Base-by-base conservation (phyloP, 805 yeast genomes). In the Kockiozyma suomiensis region DNA sequence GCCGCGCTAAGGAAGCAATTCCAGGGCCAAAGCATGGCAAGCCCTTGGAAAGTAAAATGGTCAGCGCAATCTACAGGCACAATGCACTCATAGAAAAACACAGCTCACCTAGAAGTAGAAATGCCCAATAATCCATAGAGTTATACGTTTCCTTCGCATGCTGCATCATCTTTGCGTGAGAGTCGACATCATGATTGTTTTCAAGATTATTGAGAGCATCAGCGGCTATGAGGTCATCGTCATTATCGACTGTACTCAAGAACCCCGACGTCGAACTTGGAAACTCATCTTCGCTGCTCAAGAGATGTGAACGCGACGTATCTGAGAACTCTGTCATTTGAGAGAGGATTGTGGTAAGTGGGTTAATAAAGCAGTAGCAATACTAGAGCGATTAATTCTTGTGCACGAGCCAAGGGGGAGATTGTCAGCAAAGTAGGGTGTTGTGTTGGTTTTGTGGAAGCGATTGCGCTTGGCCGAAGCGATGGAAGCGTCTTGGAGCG, bases 1-100 rank as follows among this genome's bases (percentile, higher is more conserved):
- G 96, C 82, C 0, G 97, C 97, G 0, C 96, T 84, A 8, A 94
- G 74, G 64, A 92, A 86, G 67, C 94, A 85, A 77, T 93, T 94
- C 97, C 98, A 93, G 0, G 98, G 98, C 97, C 98, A 93, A 21
- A 93, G 78, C 69, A 67, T 67, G 15, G 68, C 67, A 17, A 66
- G 42, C 26, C 54, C 26, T 13, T 4, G n/a, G n/a, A 12, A 17
- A 17, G 8, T 30, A 30, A 30, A 47, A 30, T 33, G n/a, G n/a
- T n/a, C n/a, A n/a, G n/a, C n/a, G n/a, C n/a, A n/a, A n/a, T n/a
- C n/a, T n/a, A 28, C 15, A 26, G 25, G 7, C 7, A 21, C 26
- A 5, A 15, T 23, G 7, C 50, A 7, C 28, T 13, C 13, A 19
- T 19, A 17, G 8, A 30, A 32, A 13, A 13, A 15, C 54, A 32